These are phyloP conservation scores for Phytopythium mirpurense DNA, from an alignment of 352 stramenopile genomes.

Conservation along the genomic window DNA sequence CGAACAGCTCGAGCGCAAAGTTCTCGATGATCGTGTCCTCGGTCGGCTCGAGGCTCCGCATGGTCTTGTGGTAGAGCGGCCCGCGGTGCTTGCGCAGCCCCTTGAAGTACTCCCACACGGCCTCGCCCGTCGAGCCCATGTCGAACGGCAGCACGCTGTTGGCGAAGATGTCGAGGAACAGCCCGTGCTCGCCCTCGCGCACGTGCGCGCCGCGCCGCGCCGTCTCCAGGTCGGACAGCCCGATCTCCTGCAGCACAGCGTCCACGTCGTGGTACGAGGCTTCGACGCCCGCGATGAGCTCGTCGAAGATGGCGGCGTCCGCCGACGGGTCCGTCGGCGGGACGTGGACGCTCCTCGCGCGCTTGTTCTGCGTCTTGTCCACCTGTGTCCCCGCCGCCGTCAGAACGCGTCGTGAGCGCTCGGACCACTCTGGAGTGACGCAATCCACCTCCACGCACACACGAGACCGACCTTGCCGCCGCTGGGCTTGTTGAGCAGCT, in stretches of 20 bases:
- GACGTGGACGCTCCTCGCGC: too few relatives aligned
- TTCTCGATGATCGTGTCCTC: slow-evolving; percentile 34
- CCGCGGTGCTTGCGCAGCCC: slow-evolving; percentile 6
- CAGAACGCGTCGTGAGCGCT: too few relatives aligned
- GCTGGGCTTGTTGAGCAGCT: slow-evolving; percentile 12
- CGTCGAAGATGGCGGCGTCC: slow-evolving; percentile 12
- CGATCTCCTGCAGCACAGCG: slow-evolving; percentile 16
- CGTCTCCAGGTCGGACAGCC: slow-evolving; percentile 15
- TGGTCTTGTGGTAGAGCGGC: slow-evolving; percentile 4
- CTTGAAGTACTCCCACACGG: slow-evolving; percentile 31
- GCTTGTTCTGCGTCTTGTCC: too few relatives aligned
- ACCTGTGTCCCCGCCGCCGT: too few relatives aligned
- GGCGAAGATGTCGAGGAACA: slow-evolving; percentile 33
- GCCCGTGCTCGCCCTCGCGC: slow-evolving; percentile 23
- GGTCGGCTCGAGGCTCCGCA: slow-evolving; percentile 5
- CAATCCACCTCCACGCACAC: too few relatives aligned
- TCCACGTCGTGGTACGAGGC: slow-evolving; percentile 33
- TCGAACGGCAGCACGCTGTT: slow-evolving; percentile 27
- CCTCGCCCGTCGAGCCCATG: slow-evolving; percentile 20
- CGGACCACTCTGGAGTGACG: too few relatives aligned
- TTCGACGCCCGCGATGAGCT: slow-evolving; percentile 26
- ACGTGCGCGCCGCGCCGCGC: slow-evolving; percentile 18
- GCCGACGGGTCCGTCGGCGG: too few relatives aligned
- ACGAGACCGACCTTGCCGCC: too few relatives aligned
- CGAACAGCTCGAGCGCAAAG: slow-evolving; percentile 32